Conservation (phyloP, 2,329 filamentous ascomycete genomes). For the Colletotrichum sp. region DNA sequence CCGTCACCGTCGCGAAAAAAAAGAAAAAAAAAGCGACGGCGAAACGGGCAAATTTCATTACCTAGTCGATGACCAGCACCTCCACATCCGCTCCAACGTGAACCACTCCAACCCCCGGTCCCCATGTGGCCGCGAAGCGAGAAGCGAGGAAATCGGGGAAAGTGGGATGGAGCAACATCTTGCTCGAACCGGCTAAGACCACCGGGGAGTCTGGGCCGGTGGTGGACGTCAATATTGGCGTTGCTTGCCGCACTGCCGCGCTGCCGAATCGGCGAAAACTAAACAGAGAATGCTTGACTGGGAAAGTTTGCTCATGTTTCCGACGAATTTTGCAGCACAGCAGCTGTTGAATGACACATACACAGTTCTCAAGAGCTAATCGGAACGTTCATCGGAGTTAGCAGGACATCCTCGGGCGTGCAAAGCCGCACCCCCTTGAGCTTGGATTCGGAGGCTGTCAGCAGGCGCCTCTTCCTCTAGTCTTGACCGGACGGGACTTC, state of each 20-base stretch:
- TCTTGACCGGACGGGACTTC: not conserved
- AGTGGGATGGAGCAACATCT: not conserved
- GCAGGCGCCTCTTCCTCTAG: not conserved
- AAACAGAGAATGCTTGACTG: not conserved
- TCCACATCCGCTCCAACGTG: constrained; percentile 14
- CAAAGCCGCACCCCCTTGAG: not conserved
- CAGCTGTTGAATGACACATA: not conserved
- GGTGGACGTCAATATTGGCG: not conserved
- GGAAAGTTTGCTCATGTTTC: not conserved
- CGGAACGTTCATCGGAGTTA: not conserved
- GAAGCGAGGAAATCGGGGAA: not conserved
- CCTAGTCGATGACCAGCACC: constrained; percentile 16
- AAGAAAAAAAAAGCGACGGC: not conserved
- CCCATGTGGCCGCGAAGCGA: not conserved
- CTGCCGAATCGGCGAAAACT: constrained; percentile 7
- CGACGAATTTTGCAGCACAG: not conserved
- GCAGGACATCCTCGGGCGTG: not conserved
- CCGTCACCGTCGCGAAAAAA: not conserved
- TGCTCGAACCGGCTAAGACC: not conserved
- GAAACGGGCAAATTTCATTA: not conserved
- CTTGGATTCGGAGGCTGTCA: not conserved
- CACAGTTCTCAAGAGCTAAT: not conserved
- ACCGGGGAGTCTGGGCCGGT: not conserved
- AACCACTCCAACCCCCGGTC: not conserved
- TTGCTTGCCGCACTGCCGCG: not conserved